Conservation (phyloP, 495 filamentous ascomycete species). For the Tuber brumale region DNA sequence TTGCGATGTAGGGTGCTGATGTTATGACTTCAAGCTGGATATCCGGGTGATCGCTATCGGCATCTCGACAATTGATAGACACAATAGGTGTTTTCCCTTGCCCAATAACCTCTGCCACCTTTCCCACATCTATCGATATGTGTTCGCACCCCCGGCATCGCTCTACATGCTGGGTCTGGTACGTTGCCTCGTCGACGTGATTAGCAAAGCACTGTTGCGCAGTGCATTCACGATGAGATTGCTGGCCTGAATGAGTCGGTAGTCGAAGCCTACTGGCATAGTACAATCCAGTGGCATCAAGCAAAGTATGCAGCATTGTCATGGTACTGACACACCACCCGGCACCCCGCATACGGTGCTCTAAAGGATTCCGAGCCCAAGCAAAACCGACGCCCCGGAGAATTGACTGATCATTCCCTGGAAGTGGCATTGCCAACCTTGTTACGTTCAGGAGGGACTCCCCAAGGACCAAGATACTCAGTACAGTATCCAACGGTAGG, state of each 20-base stretch:
- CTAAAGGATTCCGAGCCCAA: slow-evolving; percentile 12
- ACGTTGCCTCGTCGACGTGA: slow-evolving; percentile 15
- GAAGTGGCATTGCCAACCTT: not conserved
- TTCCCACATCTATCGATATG: slow-evolving; percentile 8
- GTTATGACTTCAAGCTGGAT: slow-evolving; percentile 3
- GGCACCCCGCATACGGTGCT: slow-evolving; percentile 6
- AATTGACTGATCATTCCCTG: not conserved
- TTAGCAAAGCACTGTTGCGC: slow-evolving; percentile 10
- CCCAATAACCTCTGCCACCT: not conserved
- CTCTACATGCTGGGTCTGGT: slow-evolving; percentile 14
- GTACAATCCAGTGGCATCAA: slow-evolving; percentile 6
- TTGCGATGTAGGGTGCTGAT: slow-evolving; percentile 7
- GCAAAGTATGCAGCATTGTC: slow-evolving; percentile 9
- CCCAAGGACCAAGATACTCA: slow-evolving; percentile 14
- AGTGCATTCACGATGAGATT: slow-evolving; percentile 9
- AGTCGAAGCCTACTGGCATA: slow-evolving; percentile 5
- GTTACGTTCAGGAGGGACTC: slow-evolving; percentile 8
- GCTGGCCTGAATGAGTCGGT: not conserved
- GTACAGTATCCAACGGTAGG: slow-evolving; percentile 10
- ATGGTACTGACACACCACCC: slow-evolving; percentile 15
- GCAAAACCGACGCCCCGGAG: slow-evolving; percentile 1
- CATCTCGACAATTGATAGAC: not conserved
- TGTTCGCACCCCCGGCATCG: slow-evolving; percentile 8
- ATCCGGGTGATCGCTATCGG: not conserved
- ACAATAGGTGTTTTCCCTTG: slow-evolving; percentile 7